These are phyloP conservation scores for Boletales sp. DNA, from an alignment of 768 basidiomycete species.

Conservation along the genomic window DNA sequence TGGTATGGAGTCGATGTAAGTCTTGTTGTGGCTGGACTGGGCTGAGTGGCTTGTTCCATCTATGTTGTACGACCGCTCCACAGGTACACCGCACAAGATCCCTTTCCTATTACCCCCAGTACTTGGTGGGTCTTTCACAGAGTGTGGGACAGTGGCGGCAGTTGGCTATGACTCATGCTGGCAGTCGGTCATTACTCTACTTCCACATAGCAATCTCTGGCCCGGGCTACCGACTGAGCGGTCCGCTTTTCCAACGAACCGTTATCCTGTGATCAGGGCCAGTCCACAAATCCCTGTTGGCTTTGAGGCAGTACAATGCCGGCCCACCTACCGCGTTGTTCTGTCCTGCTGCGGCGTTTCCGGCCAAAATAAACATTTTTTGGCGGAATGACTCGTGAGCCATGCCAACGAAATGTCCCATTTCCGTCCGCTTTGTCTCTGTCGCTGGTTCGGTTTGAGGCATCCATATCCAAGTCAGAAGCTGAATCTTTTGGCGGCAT, in stretches of 20 bases:
- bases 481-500: background rate
- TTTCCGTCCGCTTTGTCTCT: background rate
- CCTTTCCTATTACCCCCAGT: background rate
- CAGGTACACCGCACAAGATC: background rate
- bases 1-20: background rate
- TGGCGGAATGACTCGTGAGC: background rate
- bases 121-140: background rate
- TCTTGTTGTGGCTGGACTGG: too few species aligned
- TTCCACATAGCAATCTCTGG: background rate
- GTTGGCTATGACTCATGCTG: background rate
- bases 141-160: background rate
- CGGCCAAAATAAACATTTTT: background rate
- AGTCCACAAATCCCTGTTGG: background rate
- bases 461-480: background rate
- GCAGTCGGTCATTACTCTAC: background rate
- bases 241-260: too few species aligned
- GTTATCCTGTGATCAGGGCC: background rate
- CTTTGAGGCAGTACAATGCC: background rate
- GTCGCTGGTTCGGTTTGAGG: slow-evolving; percentile 5
- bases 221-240: too few species aligned
- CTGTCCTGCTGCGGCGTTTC: background rate
- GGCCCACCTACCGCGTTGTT: slow-evolving; percentile 12
- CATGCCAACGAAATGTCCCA: background rate
- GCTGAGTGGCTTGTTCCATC: too few species aligned
- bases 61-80: too few species aligned